Base-by-base conservation (phyloP, 2,329 filamentous ascomycete species). In the Ilyonectria destructans region DNA sequence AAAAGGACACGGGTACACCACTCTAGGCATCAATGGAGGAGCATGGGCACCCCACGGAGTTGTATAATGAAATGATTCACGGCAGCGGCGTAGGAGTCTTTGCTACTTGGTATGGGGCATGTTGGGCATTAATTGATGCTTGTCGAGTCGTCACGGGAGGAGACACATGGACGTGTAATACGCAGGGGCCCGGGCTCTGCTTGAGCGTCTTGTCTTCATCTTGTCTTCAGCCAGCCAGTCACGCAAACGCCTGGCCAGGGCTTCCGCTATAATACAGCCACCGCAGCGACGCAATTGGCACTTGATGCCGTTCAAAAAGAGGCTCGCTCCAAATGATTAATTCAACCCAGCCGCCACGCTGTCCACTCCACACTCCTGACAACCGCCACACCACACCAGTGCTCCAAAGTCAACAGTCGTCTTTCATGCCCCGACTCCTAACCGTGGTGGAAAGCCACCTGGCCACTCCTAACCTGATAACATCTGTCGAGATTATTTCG, bases 21-120 rank as follows among this genome's bases (percentile, higher is more conserved):
- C 60, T 70, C 58, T 60, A 68, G 62, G 66, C 67, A 75, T 69
- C 60, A 71, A 69, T 58, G 70, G 74, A 75, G 70, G 74, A 75
- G 70, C 43, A 6, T 12, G 46, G 29, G 43, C 29, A 49, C 21
- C 26, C 31, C 8, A 31, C 19, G 21, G 29, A 60, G 43, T 65
- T 65, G 61, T 49, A 60, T 46, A 56, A 65, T 59, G 56, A 65
- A 57, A 65, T 65, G 49, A 68, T 58, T 63, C 56, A 67, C 46
- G 65, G 48, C 35, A 58, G 48, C 54, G 59, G 55, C 45, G 59
- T 56, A 54, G 15, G 40, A 37, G 54, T 56, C 37, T 56, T 57
- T 46, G 33, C 40, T 29, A 43, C 37, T 58, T 43, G 40, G 23
- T 33, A 35, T 23, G 51, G 29, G 31, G 31, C 31, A 54, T 6